phyloP scores from a whole-genome alignment of 2,329 filamentous ascomycete species.

The Cladosporium colombiae region DNA sequence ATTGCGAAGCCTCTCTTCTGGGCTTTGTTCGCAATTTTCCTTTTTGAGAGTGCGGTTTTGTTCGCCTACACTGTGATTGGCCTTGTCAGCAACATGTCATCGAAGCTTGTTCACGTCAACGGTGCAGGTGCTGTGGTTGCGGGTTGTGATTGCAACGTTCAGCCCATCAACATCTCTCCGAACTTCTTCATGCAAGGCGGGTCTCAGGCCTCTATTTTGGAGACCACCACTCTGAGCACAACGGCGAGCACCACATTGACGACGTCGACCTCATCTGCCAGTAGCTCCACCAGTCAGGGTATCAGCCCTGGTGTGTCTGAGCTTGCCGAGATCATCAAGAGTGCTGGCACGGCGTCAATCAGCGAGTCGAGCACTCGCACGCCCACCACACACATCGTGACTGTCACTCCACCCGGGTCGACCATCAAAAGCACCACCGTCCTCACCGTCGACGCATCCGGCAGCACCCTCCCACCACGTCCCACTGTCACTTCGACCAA shows the following conservation, averaged over 20 bases:
- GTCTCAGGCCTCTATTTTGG: not conserved
- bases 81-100: conserved; percentile 38
- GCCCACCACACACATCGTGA: conserved; percentile 24
- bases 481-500: conserved; percentile 23
- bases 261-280: conserved; percentile 1
- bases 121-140: conserved; percentile 18
- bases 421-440: conserved; percentile 12
- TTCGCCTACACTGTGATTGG: conserved; percentile 42
- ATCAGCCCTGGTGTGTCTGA: not conserved
- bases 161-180: conserved; percentile 37
- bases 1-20: conserved; percentile 37
- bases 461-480: conserved; percentile 18
- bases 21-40: conserved; percentile 35
- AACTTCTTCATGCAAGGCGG: conserved; percentile 31
- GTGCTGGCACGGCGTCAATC: not conserved
- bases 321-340: conserved; percentile 4
- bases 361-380: conserved; percentile 22
- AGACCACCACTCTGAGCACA: not conserved
- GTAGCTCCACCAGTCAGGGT: not conserved
- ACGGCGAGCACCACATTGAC: not conserved
- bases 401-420: conserved; percentile 5
- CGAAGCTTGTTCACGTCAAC: conserved; percentile 27
- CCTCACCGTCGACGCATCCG: conserved; percentile 17
- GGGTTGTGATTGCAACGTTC: conserved; percentile 24
- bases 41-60: conserved; percentile 39